Percentiles rank a stretch among this genome's conserved stretches.
phyloP scores from a whole-genome alignment of 768 basidiomycete species.

The Boletellus emodensis region DNA sequence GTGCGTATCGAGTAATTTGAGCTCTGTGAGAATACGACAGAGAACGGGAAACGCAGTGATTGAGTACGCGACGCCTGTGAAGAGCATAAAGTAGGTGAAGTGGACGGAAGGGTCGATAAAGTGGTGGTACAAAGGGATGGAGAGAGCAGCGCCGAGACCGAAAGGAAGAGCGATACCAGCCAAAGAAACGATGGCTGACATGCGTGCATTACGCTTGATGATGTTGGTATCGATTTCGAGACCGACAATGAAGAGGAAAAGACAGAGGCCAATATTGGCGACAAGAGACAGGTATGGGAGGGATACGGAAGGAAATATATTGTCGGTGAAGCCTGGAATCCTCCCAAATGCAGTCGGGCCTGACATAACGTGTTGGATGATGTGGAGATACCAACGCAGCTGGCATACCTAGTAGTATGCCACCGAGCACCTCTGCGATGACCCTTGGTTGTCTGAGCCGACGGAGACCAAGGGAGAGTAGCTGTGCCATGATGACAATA shows the following conservation, averaged over 20 bases:
- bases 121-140: slow-evolving; percentile 46
- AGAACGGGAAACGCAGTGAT: slow-evolving; percentile 87
- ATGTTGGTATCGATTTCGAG: slow-evolving; percentile 82
- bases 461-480: slow-evolving; percentile 68
- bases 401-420: slow-evolving; percentile 74
- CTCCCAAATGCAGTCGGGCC: slow-evolving; percentile 63
- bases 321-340: slow-evolving; percentile 83
- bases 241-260: slow-evolving; percentile 91
- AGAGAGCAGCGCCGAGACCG: slow-evolving; percentile 70
- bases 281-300: slow-evolving; percentile 77
- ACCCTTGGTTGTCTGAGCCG: slow-evolving; percentile 82
- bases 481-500: slow-evolving; percentile 75
- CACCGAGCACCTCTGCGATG: slow-evolving; percentile 81
- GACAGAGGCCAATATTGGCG: slow-evolving; percentile 83
- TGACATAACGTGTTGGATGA: neutral
- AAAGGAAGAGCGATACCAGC: slow-evolving; percentile 90
- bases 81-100: slow-evolving; percentile 92
- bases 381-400: slow-evolving; percentile 31
- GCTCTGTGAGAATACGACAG: slow-evolving; percentile 84
- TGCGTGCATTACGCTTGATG: slow-evolving; percentile 71
- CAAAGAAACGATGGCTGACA: slow-evolving; percentile 65
- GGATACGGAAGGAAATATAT: slow-evolving; percentile 75
- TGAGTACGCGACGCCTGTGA: slow-evolving; percentile 87
- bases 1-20: slow-evolving; percentile 85
- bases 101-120: slow-evolving; percentile 66